phyloP scores from a whole-genome alignment of 1,284 basidiomycete genomes.

The Ceratobasidium sp. region DNA sequence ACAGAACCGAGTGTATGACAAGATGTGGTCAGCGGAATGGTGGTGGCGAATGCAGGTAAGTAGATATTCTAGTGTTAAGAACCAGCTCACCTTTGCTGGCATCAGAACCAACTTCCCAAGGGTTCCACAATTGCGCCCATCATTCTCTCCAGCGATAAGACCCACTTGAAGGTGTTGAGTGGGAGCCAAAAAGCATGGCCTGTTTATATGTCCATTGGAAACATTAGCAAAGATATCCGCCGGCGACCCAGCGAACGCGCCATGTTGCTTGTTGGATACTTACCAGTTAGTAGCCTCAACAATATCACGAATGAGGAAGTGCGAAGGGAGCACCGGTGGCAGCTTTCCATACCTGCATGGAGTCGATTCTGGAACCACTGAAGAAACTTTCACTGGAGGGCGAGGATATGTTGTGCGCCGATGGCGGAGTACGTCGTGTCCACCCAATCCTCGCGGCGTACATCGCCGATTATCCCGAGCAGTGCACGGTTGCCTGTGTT shows the following conservation, averaged over 20 bases:
- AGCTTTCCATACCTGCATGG: conserved; percentile 49
- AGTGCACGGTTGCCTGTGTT: conserved; percentile 47
- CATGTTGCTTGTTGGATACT: conserved; percentile 35
- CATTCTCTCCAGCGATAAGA: conserved; percentile 43
- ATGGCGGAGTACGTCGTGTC: conserved; percentile 47
- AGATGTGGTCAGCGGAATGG: conserved; percentile 42
- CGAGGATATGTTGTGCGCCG: conserved; percentile 47
- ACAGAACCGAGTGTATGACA: conserved; percentile 18
- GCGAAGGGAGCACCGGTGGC: neutral
- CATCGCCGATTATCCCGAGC: conserved; percentile 50
- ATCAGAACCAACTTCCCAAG: neutral
- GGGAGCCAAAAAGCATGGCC: conserved; percentile 42
- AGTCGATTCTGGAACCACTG: conserved; percentile 45
- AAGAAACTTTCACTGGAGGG: conserved; percentile 43
- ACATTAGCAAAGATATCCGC: conserved; percentile 40
- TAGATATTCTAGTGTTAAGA: neutral
- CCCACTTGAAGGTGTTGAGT: conserved; percentile 38
- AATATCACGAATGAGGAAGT: neutral
- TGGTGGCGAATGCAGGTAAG: conserved; percentile 43
- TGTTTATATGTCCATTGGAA: conserved; percentile 43
- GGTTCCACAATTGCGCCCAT: conserved; percentile 40
- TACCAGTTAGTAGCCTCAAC: neutral
- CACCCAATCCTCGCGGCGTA: conserved; percentile 50
- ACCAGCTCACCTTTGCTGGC: neutral
- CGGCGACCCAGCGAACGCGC: conserved; percentile 5